A percentile compares a stretch with the other conserved stretches of the same genome.
These are phyloP conservation scores for Neonothopanus nambi DNA, from an alignment of 1,284 basidiomycete genomes.

Conservation along the genomic window DNA sequence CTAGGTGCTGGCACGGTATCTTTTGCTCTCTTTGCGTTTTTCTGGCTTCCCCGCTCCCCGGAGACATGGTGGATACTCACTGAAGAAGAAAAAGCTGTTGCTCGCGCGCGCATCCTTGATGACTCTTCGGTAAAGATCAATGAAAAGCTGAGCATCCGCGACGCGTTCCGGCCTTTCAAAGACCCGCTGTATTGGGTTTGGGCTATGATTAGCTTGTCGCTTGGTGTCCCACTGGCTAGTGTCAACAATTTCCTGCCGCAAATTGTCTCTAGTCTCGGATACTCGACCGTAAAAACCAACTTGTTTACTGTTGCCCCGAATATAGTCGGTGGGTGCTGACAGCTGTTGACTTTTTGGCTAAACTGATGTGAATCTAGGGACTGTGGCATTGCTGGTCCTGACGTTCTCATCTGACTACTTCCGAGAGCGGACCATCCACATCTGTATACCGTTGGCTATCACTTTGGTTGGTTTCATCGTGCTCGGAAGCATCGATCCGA, in stretches of 20 bases:
- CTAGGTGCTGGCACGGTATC: conserved; percentile 37
- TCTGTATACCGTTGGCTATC: conserved; percentile 43
- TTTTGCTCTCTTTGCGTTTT: conserved; percentile 44
- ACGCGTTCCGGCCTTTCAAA: conserved; percentile 46
- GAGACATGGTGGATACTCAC: conserved; percentile 44
- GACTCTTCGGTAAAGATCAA: conserved; percentile 50
- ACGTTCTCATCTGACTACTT: conserved; percentile 56
- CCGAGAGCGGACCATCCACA: conserved; percentile 47
- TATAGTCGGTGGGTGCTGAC: conserved; percentile 37
- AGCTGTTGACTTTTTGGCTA: not conserved
- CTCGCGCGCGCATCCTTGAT: conserved; percentile 42
- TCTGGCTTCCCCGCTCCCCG: conserved; percentile 49
- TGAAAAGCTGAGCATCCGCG: conserved; percentile 42
- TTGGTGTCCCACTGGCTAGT: conserved; percentile 42
- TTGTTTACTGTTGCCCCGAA: conserved; percentile 56
- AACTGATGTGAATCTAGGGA: conserved; percentile 18
- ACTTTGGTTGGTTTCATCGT: conserved; percentile 52
- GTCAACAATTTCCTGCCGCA: conserved; percentile 53
- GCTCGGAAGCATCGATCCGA: conserved; percentile 44
- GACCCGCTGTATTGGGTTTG: conserved; percentile 46
- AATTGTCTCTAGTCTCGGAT: conserved; percentile 50
- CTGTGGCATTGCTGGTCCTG: conserved; percentile 44
- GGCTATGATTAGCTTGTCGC: conserved; percentile 42
- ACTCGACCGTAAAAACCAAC: conserved; percentile 49
- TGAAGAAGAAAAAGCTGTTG: conserved; percentile 43